Conservation (phyloP, 306 rosid species). For the Senna siamea region DNA sequence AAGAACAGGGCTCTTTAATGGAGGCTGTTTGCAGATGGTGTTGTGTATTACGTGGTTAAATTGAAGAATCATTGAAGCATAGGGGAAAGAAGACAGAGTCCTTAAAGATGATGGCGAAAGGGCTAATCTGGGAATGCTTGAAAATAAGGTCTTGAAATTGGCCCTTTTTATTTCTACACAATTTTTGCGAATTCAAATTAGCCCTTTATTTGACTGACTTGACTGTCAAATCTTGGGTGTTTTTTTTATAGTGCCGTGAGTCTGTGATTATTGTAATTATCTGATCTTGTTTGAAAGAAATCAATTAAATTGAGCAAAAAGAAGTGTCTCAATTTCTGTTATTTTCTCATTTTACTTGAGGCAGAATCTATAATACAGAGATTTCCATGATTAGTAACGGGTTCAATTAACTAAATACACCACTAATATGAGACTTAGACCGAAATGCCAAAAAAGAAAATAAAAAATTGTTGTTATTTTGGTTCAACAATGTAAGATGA, state of each 20-base stretch:
- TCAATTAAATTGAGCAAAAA: slow-evolving; percentile 18
- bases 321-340: background rate
- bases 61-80: background rate
- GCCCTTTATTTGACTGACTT: background rate
- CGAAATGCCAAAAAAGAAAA: background rate
- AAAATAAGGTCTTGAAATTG: slow-evolving; percentile 20
- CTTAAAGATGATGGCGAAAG: slow-evolving; percentile 8
- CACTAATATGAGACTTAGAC: background rate
- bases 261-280: slow-evolving; percentile 29
- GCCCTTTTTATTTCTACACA: background rate
- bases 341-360: too few relatives aligned
- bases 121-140: background rate
- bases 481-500: background rate
- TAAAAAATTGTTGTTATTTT: slow-evolving; percentile 4
- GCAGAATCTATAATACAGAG: too few relatives aligned
- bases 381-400: too few relatives aligned
- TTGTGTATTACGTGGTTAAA: slow-evolving; percentile 10
- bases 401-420: too few relatives aligned
- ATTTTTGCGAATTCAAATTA: background rate
- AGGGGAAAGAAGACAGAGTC: background rate
- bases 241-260: background rate
- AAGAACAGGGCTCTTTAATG: background rate
- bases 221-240: slow-evolving; percentile 19
- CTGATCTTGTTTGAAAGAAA: slow-evolving; percentile 6
- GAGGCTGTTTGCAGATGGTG: too few relatives aligned